phyloP scores from a whole-genome alignment of 2,329 filamentous ascomycete species.

The Fusarium nisikadoi region DNA sequence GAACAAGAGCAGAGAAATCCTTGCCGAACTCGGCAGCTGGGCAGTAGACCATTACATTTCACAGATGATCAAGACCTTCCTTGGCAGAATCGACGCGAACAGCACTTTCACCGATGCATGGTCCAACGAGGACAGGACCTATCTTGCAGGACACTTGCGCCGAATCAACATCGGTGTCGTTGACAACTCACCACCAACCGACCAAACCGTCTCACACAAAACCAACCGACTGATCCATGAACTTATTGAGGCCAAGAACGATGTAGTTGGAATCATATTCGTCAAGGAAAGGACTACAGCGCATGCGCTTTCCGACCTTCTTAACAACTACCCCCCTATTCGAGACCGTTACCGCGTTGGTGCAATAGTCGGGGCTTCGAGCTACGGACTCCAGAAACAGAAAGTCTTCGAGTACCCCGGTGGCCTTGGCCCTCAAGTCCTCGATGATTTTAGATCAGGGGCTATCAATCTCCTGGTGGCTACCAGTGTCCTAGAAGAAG shows the following conservation, averaged over 20 bases:
- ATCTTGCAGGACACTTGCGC: slow-evolving; percentile 61
- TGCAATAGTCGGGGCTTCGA: slow-evolving; percentile 66
- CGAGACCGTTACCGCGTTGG: slow-evolving; percentile 61
- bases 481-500: slow-evolving; percentile 74
- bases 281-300: slow-evolving; percentile 71
- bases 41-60: slow-evolving; percentile 74
- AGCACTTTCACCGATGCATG: slow-evolving; percentile 52
- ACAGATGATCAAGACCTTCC: slow-evolving; percentile 55
- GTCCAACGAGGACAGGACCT: slow-evolving; percentile 63
- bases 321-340: slow-evolving; percentile 63
- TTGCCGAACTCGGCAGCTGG: slow-evolving; percentile 72
- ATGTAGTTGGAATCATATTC: slow-evolving; percentile 72
- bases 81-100: slow-evolving; percentile 36
- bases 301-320: slow-evolving; percentile 66
- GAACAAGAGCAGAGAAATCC: slow-evolving; percentile 61
- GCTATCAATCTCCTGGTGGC: slow-evolving; percentile 68
- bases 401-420: slow-evolving; percentile 55
- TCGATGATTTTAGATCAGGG: slow-evolving; percentile 63
- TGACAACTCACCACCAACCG: slow-evolving; percentile 17
- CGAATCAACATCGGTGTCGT: slow-evolving; percentile 44
- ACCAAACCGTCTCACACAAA: slow-evolving; percentile 65
- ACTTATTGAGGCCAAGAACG: slow-evolving; percentile 57
- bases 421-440: slow-evolving; percentile 47
- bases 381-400: slow-evolving; percentile 47
- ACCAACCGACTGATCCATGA: slow-evolving; percentile 62